A percentile compares a stretch with the other conserved stretches of the same genome.
Conservation (phyloP, 768 basidiomycete genomes). For the Pulveroboletus sp. region DNA sequence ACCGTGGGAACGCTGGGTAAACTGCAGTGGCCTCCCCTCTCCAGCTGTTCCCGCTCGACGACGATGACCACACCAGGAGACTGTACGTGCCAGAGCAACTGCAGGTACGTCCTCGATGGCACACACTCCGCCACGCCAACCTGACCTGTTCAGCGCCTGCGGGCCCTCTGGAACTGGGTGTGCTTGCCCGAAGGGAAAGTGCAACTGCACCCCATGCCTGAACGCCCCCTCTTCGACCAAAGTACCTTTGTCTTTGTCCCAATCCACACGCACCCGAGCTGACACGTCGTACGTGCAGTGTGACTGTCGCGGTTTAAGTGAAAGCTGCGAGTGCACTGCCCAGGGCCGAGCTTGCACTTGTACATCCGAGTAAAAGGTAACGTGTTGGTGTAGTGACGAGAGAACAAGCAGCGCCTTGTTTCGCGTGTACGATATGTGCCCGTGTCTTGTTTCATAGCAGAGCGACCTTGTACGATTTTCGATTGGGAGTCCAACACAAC, state of each 20-base stretch:
- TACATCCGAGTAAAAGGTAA: constrained; percentile 12
- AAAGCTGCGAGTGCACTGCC: constrained; percentile 16
- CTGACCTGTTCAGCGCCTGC: constrained; percentile 23
- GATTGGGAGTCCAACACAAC: not conserved
- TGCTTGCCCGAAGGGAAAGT: constrained; percentile 27
- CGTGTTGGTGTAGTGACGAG: not conserved
- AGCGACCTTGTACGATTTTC: constrained; percentile 8
- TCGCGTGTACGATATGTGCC: constrained; percentile 1
- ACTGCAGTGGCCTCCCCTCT: not conserved
- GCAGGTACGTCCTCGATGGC: constrained; percentile 19
- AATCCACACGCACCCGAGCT: not conserved
- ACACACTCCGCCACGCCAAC: too few species aligned
- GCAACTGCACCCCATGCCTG: constrained; percentile 27
- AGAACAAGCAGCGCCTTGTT: constrained; percentile 10
- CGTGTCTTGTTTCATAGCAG: not conserved
- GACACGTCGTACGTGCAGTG: constrained; percentile 9
- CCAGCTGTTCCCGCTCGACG: not conserved
- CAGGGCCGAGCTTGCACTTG: constrained; percentile 14
- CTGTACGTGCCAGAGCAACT: constrained; percentile 29
- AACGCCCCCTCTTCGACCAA: constrained; percentile 27
- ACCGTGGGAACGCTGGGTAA: not conserved
- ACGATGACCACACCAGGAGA: constrained; percentile 17
- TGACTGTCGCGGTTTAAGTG: constrained; percentile 18
- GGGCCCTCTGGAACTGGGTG: constrained; percentile 30
- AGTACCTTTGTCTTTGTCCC: not conserved